These are phyloP conservation scores for Chaetoceros muelleri DNA, from an alignment of 108 stramenopile genomes.

Conservation along the genomic window DNA sequence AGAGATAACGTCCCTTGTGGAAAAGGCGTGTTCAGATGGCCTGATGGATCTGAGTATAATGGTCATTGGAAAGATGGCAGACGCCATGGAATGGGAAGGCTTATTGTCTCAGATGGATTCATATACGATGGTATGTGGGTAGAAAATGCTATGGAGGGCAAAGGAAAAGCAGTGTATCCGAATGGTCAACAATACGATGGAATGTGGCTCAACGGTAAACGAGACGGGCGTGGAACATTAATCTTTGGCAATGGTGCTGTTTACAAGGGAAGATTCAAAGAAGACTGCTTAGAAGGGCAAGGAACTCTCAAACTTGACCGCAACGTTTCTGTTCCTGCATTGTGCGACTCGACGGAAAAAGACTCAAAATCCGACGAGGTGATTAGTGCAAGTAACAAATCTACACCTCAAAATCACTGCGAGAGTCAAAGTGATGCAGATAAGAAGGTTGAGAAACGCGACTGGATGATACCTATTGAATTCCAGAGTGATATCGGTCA, in stretches of 20 bases:
- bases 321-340: conserved; percentile 42
- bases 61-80: conserved; percentile 79
- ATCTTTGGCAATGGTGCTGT: conserved; percentile 73
- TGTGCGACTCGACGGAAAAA: conserved; percentile 9
- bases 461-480: conserved; percentile 82
- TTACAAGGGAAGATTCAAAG: conserved; percentile 85
- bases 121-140: conserved; percentile 85
- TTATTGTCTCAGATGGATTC: conserved; percentile 69
- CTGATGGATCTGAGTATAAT: conserved; percentile 59
- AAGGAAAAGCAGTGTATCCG: conserved; percentile 72
- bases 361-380: too few species aligned
- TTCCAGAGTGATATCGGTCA: conserved; percentile 80
- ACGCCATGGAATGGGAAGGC: conserved; percentile 64
- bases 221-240: conserved; percentile 84
- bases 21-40: conserved; percentile 65
- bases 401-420: conserved; percentile 6
- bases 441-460: conserved; percentile 21
- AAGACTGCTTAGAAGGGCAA: conserved; percentile 86
- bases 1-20: conserved; percentile 69
- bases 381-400: too few species aligned
- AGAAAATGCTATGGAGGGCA: conserved; percentile 82
- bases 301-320: conserved; percentile 80
- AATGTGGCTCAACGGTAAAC: conserved; percentile 51
- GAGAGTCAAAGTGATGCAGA: conserved; percentile 18
- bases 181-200: conserved; percentile 84